phyloP scores from a whole-genome alignment of 2,329 filamentous ascomycete genomes.

The Escovopsis sp. region DNA sequence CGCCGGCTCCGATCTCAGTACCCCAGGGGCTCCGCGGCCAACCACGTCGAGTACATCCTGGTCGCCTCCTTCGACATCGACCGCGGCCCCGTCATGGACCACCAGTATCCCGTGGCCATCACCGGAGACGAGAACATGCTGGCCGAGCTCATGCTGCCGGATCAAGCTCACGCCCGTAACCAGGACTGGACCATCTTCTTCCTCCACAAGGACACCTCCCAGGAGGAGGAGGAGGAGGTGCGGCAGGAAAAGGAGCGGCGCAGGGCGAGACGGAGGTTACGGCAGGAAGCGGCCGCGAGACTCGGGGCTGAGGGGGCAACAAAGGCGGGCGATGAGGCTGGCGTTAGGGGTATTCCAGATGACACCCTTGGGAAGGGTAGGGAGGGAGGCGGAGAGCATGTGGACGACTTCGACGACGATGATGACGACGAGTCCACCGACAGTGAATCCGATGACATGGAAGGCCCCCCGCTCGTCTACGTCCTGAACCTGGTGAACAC shows the following conservation, averaged over 20 bases:
- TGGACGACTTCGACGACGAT: slow-evolving; percentile 35
- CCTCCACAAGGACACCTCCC: slow-evolving; percentile 82
- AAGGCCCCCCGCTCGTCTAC: slow-evolving; percentile 88
- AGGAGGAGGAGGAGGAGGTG: slow-evolving; percentile 67
- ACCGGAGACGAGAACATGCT: slow-evolving; percentile 97
- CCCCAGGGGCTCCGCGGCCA: slow-evolving; percentile 58
- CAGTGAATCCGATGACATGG: slow-evolving; percentile 52
- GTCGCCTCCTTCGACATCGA: slow-evolving; percentile 97
- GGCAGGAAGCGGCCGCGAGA: slow-evolving; percentile 35
- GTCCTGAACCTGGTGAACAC: slow-evolving; percentile 96
- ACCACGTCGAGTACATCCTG: slow-evolving; percentile 97
- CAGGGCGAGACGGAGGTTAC: slow-evolving; percentile 34
- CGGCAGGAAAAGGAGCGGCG: slow-evolving; percentile 40
- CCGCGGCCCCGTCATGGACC: slow-evolving; percentile 91
- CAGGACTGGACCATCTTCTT: slow-evolving; percentile 99
- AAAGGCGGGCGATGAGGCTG: slow-evolving; percentile 25
- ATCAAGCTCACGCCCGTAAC: slow-evolving; percentile 85
- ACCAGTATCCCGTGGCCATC: slow-evolving; percentile 89
- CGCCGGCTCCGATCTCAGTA: slow-evolving; percentile 59
- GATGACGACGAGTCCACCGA: slow-evolving; percentile 41
- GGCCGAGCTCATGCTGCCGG: slow-evolving; percentile 94
- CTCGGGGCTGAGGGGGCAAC: slow-evolving; percentile 33
- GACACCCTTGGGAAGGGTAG: slow-evolving; percentile 32
- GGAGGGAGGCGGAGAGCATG: slow-evolving; percentile 14
- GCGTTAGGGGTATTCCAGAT: slow-evolving; percentile 7